Percentiles rank a stretch among this genome's conserved stretches.
Conservation (phyloP, 2,329 filamentous ascomycete species). For the Fusarium miscanthi region DNA sequence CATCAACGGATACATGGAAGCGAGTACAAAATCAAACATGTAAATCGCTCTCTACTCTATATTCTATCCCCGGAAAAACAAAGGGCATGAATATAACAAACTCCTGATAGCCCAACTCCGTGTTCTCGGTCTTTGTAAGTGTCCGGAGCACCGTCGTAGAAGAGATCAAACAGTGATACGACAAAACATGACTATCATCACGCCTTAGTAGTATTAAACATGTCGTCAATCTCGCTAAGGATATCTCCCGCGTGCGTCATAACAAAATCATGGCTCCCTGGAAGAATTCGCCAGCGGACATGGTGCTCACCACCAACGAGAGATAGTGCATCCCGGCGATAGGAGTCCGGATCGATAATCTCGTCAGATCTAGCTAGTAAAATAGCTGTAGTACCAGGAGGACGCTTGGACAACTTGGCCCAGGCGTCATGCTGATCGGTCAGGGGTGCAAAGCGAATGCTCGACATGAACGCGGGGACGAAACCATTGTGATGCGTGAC, state of each 20-base stretch:
- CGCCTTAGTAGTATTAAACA: slow-evolving; percentile 55
- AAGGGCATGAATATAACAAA: slow-evolving; percentile 5
- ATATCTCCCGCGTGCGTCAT: slow-evolving; percentile 64
- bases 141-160: neutral
- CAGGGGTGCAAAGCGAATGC: slow-evolving; percentile 65
- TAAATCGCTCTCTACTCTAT: slow-evolving; percentile 21
- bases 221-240: slow-evolving; percentile 58
- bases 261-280: slow-evolving; percentile 70
- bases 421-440: slow-evolving; percentile 64
- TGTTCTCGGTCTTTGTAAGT: slow-evolving; percentile 1
- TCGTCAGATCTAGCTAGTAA: slow-evolving; percentile 64
- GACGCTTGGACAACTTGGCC: slow-evolving; percentile 56
- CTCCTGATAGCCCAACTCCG: slow-evolving; percentile 18
- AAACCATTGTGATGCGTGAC: slow-evolving; percentile 67
- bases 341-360: slow-evolving; percentile 64
- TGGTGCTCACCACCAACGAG: slow-evolving; percentile 62
- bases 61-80: slow-evolving; percentile 4
- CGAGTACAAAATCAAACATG: neutral
- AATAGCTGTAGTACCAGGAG: slow-evolving; percentile 59
- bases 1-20: neutral
- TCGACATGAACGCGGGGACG: slow-evolving; percentile 69
- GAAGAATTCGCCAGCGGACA: slow-evolving; percentile 63
- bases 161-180: neutral
- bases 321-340: slow-evolving; percentile 61
- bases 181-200: neutral